These are phyloP conservation scores for Thymus mandschuricus DNA, from an alignment of 257 asterid genomes.

Conservation along the genomic window DNA sequence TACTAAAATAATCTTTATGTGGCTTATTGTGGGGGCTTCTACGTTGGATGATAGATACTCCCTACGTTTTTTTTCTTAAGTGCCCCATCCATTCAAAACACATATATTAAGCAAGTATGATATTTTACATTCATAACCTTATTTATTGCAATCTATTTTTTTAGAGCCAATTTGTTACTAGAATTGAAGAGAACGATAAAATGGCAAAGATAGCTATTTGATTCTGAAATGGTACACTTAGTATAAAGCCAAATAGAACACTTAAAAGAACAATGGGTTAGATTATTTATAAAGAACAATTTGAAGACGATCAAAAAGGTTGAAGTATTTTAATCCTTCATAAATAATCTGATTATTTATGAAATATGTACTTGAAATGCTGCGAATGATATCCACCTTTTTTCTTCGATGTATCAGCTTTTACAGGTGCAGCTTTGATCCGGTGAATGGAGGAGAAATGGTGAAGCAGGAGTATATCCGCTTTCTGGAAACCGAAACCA, in stretches of 20 bases:
- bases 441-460: conserved; percentile 84
- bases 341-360: not conserved
- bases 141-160: too few species aligned
- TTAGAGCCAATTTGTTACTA: too few species aligned
- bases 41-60: not conserved
- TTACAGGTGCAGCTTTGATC: conserved; percentile 86
- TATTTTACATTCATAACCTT: too few species aligned
- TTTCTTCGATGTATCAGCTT: conserved; percentile 52
- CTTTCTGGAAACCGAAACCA: conserved; percentile 68
- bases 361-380: conserved; percentile 5
- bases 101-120: too few species aligned
- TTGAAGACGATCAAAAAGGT: not conserved
- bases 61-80: too few species aligned
- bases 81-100: too few species aligned
- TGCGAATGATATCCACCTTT: conserved; percentile 9
- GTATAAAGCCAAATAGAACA: too few species aligned
- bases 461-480: conserved; percentile 72
- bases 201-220: too few species aligned
- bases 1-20: not conserved
- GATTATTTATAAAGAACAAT: too few species aligned
- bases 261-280: too few species aligned
- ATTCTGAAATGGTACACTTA: too few species aligned
- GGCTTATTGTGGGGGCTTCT: not conserved
- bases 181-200: too few species aligned
- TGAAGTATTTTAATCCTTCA: not conserved